phyloP scores from a whole-genome alignment of 345 rosid genomes.

The Melaleuca alternifolia region DNA sequence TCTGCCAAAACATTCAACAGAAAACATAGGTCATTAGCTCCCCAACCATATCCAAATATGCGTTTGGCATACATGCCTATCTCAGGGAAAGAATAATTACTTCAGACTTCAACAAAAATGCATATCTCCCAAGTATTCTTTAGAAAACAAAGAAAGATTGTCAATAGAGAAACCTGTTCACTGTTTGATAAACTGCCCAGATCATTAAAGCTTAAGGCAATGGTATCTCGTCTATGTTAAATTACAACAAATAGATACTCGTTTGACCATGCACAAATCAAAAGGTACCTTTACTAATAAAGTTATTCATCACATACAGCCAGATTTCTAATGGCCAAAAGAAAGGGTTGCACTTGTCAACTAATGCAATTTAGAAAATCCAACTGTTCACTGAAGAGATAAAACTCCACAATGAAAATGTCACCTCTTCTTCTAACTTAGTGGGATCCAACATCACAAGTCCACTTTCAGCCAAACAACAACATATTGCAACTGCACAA shows the following conservation, averaged over 20 bases:
- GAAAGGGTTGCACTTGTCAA: neutral
- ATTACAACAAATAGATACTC: neutral
- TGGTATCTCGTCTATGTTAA: neutral
- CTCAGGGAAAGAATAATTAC: neutral
- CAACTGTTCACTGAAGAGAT: neutral
- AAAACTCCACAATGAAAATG: neutral
- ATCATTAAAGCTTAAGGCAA: neutral
- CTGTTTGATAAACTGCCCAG: neutral
- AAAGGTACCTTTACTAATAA: neutral
- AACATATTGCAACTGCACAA: slow-evolving; percentile 74
- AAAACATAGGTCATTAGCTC: neutral
- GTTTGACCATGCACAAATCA: neutral
- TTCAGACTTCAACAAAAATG: neutral
- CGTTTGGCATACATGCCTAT: neutral
- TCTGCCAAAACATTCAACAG: slow-evolving; percentile 26
- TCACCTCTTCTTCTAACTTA: slow-evolving; percentile 87
- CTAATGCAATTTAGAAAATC: neutral
- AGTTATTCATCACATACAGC: neutral
- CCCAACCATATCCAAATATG: neutral
- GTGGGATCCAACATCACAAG: slow-evolving; percentile 65
- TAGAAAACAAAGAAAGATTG: neutral
- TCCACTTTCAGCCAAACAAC: slow-evolving; percentile 62
- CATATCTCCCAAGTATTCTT: neutral
- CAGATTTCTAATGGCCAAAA: neutral
- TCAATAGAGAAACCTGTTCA: neutral